These are phyloP conservation scores for Emmonsiellopsis sp. DNA, from an alignment of 2,329 filamentous ascomycete genomes.

Conservation along the genomic window DNA sequence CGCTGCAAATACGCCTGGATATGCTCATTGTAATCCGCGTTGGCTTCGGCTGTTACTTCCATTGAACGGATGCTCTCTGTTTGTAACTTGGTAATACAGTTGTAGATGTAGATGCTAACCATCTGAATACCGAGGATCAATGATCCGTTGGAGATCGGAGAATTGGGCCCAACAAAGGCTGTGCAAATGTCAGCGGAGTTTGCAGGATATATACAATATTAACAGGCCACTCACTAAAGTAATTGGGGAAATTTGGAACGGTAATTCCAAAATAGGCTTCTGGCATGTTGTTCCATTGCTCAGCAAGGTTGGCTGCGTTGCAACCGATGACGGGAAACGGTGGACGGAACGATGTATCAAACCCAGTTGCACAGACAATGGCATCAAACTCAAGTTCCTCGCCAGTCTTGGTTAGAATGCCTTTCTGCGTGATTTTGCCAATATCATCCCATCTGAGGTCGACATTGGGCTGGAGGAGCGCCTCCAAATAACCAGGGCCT, in stretches of 20 bases:
- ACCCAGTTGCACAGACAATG: conserved; percentile 29
- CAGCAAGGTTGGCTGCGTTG: not conserved
- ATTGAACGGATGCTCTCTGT: not conserved
- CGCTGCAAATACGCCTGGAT: conserved; percentile 1
- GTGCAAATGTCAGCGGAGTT: too few species aligned
- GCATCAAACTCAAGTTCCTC: conserved; percentile 12
- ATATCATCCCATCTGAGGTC: conserved; percentile 9
- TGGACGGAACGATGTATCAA: conserved; percentile 18
- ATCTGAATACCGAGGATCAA: conserved; percentile 3
- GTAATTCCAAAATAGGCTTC: conserved; percentile 2
- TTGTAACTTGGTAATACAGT: not conserved
- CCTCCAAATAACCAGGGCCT: conserved; percentile 24
- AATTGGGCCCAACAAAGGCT: conserved; percentile 2
- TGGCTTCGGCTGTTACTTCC: not conserved
- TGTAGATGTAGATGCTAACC: not conserved
- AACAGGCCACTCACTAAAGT: not conserved
- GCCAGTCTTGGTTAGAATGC: conserved; percentile 14
- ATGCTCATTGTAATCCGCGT: not conserved
- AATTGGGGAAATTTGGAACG: not conserved
- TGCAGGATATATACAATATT: too few species aligned
- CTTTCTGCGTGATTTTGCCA: conserved; percentile 9
- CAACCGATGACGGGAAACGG: not conserved
- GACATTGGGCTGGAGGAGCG: conserved; percentile 14
- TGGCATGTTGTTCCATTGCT: not conserved
- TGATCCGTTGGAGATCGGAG: conserved; percentile 5